Percentiles rank a stretch among this genome's conserved stretches.
Conservation (phyloP, 129 eudicot genomes). For the Chrysanthemum makinoi region DNA sequence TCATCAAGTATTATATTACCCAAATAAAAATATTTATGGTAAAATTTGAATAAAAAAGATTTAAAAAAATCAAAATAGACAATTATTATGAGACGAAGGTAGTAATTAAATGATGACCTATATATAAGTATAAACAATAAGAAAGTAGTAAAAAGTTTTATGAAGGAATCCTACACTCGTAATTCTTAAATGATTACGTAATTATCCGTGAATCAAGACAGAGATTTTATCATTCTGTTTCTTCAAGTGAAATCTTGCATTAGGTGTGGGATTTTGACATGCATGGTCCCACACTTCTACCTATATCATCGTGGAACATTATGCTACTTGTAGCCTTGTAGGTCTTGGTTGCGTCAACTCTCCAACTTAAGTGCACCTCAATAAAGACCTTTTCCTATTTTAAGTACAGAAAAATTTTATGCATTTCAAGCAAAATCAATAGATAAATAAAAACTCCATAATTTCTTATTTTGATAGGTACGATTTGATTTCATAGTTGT, state of each 20-base stretch:
- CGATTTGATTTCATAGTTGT: not conserved
- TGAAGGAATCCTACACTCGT: no score
- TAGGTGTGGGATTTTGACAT: conserved; percentile 26
- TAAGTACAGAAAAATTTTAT: not conserved
- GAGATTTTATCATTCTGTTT: conserved; percentile 21
- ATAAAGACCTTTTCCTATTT: not conserved
- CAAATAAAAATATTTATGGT: no score
- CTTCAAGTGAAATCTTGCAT: conserved; percentile 28
- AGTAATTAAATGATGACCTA: not conserved
- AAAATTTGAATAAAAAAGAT: no score
- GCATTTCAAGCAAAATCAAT: not conserved
- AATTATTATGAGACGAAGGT: no score
- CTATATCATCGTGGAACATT: not conserved
- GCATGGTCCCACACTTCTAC: conserved; percentile 24
- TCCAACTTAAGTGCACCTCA: not conserved
- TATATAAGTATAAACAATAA: not conserved
- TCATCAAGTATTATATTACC: no score
- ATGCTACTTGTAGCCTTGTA: no score
- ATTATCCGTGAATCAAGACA: conserved; percentile 14
- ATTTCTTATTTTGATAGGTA: not conserved
- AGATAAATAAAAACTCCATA: not conserved
- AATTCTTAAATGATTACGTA: conserved; percentile 4
- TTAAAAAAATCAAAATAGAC: no score
- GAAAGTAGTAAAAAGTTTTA: not conserved
- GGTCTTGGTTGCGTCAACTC: conserved; percentile 1